A percentile compares a stretch with the other conserved stretches of the same genome.
These are phyloP conservation scores for Schoenoplectus triqueter DNA, from an alignment of 202 grass and related monocot genomes.

Conservation along the genomic window DNA sequence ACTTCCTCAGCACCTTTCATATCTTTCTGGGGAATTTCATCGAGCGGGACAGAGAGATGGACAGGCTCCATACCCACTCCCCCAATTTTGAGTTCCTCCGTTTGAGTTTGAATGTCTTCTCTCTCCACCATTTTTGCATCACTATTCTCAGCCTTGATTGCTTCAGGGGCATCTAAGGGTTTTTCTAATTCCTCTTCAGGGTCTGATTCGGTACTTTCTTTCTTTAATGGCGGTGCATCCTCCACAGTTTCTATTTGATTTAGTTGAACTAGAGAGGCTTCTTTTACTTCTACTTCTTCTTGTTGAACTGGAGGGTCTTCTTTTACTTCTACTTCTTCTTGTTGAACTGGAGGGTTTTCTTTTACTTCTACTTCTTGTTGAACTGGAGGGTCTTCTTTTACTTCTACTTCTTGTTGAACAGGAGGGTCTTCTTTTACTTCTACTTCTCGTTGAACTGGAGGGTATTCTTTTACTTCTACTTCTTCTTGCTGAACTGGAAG, in stretches of 20 bases:
- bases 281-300: slow-evolving; percentile 32
- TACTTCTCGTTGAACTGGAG: slow-evolving; percentile 31
- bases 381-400: slow-evolving; percentile 31
- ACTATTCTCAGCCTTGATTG: slow-evolving; percentile 30
- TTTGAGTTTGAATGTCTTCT: slow-evolving; percentile 9
- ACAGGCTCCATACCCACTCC: background rate
- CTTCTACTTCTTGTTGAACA: slow-evolving; percentile 42
- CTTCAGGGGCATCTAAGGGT: slow-evolving; percentile 15
- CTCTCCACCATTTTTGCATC: slow-evolving; percentile 19
- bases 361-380: slow-evolving; percentile 42
- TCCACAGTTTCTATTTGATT: background rate
- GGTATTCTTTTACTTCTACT: slow-evolving; percentile 36
- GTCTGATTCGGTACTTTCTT: slow-evolving; percentile 26
- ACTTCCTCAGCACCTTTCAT: slow-evolving; percentile 38
- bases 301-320: slow-evolving; percentile 40
- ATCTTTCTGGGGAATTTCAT: slow-evolving; percentile 47
- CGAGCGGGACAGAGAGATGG: slow-evolving; percentile 1
- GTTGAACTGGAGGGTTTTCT: slow-evolving; percentile 31
- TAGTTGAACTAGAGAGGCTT: slow-evolving; percentile 39
- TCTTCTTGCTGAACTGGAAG: slow-evolving; percentile 36
- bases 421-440: slow-evolving; percentile 37
- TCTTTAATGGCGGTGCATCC: background rate
- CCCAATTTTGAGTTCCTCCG: slow-evolving; percentile 22
- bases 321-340: slow-evolving; percentile 34
- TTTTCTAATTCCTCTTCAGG: slow-evolving; percentile 29